Evolutionary conservation across 805 yeast genomes (phyloP).

Genomic region (Lipomyces sp.): DNA sequence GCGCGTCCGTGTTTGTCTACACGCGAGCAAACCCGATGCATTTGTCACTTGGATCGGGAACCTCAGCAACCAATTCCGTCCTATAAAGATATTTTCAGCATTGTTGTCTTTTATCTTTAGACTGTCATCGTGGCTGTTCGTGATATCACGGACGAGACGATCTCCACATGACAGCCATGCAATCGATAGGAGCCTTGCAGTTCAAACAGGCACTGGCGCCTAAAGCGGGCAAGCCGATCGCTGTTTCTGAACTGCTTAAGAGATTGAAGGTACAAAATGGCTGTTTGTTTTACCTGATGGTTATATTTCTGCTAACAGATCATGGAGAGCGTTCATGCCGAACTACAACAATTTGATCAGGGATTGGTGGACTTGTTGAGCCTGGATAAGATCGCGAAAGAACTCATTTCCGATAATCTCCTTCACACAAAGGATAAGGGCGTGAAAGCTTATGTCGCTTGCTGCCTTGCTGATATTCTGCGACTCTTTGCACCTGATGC

Average conservation of each 20-base stretch:
- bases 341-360: conserved; percentile 61
- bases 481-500: conserved; percentile 87
- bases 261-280: conserved; percentile 47
- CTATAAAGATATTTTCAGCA: no score
- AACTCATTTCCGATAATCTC: conserved; percentile 57
- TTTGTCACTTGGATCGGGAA: no score
- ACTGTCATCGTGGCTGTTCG: no score
- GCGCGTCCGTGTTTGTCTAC: no score
- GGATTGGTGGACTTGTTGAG: conserved; percentile 51
- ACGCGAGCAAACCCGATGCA: no score
- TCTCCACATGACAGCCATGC: conserved; percentile 6
- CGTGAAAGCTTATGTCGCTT: conserved; percentile 64
- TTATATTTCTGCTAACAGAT: conserved; percentile 4
- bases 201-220: conserved; percentile 53
- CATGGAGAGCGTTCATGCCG: conserved; percentile 51
- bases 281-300: not conserved
- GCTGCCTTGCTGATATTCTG: conserved; percentile 71
- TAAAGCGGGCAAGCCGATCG: conserved; percentile 53
- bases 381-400: conserved; percentile 47
- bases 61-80: no score
- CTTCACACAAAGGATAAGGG: conserved; percentile 61
- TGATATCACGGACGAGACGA: no score
- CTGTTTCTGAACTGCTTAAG: conserved; percentile 57
- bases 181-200: conserved; percentile 29
- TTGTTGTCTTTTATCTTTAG: no score